Conservation (phyloP, 1,284 basidiomycete species). For the Vanrija pseudolonga region DNA sequence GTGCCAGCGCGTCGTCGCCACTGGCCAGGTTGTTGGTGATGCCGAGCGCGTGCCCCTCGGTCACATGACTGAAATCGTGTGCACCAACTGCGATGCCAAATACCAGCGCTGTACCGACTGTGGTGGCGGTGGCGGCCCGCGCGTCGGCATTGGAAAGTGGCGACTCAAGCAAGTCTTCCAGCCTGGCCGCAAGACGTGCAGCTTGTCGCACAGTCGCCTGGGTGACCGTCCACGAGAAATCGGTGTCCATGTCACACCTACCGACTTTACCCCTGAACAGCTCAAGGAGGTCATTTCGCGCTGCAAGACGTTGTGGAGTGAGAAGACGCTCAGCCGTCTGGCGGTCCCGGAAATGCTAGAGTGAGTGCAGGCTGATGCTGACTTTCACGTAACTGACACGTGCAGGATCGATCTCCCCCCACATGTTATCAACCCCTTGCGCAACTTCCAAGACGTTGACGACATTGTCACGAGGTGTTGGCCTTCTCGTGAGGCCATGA, state of each 20-base stretch:
- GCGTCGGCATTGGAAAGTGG: conserved; percentile 53
- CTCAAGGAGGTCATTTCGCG: conserved; percentile 44
- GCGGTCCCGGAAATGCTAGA: conserved; percentile 50
- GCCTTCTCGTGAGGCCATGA: conserved; percentile 45
- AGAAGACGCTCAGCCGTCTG: conserved; percentile 43
- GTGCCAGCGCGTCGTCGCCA: conserved; percentile 42
- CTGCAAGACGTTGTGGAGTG: conserved; percentile 47
- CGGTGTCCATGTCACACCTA: conserved; percentile 45
- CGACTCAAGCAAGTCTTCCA: conserved; percentile 51
- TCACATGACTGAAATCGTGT: conserved; percentile 40
- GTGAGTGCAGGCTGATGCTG: conserved; percentile 19
- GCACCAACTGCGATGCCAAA: conserved; percentile 38
- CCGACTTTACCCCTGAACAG: conserved; percentile 42
- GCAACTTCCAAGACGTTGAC: conserved; percentile 43
- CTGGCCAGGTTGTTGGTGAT: conserved; percentile 34
- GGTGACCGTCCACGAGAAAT: conserved; percentile 44
- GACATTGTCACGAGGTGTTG: conserved; percentile 42
- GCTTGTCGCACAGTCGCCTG: conserved; percentile 47
- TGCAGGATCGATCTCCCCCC: conserved; percentile 40
- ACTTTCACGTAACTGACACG: background rate
- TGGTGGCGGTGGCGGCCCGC: conserved; percentile 47
- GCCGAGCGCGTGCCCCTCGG: conserved; percentile 25
- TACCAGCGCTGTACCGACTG: conserved; percentile 43
- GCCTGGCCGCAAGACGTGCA: conserved; percentile 50
- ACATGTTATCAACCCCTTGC: conserved; percentile 32